Percentiles rank a stretch among this genome's conserved stretches.
phyloP scores from a whole-genome alignment of 1,284 basidiomycete genomes.

The Sutorius eximius region DNA sequence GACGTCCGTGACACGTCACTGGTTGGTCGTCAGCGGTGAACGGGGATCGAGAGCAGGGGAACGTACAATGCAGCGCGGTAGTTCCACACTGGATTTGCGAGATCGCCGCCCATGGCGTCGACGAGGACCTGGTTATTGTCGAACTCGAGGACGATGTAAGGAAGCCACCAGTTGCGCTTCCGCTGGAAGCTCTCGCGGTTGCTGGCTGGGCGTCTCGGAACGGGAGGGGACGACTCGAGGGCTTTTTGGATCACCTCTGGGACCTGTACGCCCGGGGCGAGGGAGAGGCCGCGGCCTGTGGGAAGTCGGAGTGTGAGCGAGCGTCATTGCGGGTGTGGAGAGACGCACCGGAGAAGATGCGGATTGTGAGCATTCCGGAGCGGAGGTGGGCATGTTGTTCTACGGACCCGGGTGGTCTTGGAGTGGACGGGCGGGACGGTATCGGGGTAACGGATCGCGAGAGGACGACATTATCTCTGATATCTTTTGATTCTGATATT shows the following conservation, averaged over 20 bases:
- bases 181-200: conserved; percentile 88
- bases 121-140: conserved; percentile 99
- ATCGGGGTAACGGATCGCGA: conserved; percentile 76
- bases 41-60: background rate
- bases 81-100: conserved; percentile 87
- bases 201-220: conserved; percentile 54
- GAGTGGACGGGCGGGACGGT: conserved; percentile 69
- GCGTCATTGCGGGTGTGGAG: background rate
- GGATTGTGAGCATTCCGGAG: conserved; percentile 82
- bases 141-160: conserved; percentile 96
- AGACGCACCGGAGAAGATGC: conserved; percentile 78
- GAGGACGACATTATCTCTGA: conserved; percentile 62
- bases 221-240: conserved; percentile 56
- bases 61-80: conserved; percentile 94
- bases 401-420: conserved; percentile 56
- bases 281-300: conserved; percentile 69
- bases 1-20: conserved; percentile 88
- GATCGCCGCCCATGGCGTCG: conserved; percentile 92
- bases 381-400: conserved; percentile 59
- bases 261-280: conserved; percentile 72
- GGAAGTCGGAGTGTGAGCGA: background rate
- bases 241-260: conserved; percentile 88
- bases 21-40: conserved; percentile 8
- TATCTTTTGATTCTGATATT: conserved; percentile 60
- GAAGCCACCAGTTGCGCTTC: conserved; percentile 94